Conservation (phyloP, 2,329 filamentous ascomycete genomes). For the Ophiostoma ips region DNA sequence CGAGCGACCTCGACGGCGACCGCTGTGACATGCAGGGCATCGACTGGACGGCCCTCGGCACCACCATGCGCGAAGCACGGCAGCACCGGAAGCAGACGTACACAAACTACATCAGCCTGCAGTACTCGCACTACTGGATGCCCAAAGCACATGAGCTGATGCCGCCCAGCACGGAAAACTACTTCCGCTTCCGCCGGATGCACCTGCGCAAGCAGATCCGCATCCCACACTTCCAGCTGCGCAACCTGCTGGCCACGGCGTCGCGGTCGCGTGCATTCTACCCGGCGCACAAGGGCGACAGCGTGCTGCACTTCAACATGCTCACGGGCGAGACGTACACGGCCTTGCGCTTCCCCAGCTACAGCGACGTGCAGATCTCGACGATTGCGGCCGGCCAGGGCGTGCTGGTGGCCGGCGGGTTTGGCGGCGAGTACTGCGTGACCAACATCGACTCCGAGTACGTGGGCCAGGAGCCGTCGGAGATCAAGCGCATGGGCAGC, state of each 20-base stretch:
- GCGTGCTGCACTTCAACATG: slow-evolving; percentile 39
- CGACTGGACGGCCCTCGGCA: slow-evolving; percentile 39
- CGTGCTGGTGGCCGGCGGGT: slow-evolving; percentile 45
- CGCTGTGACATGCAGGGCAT: slow-evolving; percentile 45
- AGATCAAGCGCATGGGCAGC: slow-evolving; percentile 27
- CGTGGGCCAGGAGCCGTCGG: slow-evolving; percentile 18
- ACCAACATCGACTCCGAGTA: slow-evolving; percentile 28
- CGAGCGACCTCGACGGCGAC: slow-evolving; percentile 40
- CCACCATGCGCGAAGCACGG: slow-evolving; percentile 35
- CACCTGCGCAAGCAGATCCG: slow-evolving; percentile 38
- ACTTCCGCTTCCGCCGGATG: slow-evolving; percentile 45
- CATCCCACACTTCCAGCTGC: slow-evolving; percentile 52
- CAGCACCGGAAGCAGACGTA: slow-evolving; percentile 34
- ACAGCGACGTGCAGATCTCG: slow-evolving; percentile 30
- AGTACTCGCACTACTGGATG: slow-evolving; percentile 29
- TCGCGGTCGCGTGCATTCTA: slow-evolving; percentile 38
- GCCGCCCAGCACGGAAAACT: slow-evolving; percentile 30
- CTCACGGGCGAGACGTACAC: slow-evolving; percentile 30
- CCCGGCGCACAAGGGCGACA: slow-evolving; percentile 37
- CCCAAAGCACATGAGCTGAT: slow-evolving; percentile 17
- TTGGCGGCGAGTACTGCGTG: slow-evolving; percentile 41
- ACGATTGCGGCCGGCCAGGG: slow-evolving; percentile 38
- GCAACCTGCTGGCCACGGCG: slow-evolving; percentile 45
- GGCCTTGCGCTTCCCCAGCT: slow-evolving; percentile 28
- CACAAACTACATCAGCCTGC: slow-evolving; percentile 43